Base-by-base conservation (phyloP, 192 early-diverging fungal species). In the Thamnidium elegans region DNA sequence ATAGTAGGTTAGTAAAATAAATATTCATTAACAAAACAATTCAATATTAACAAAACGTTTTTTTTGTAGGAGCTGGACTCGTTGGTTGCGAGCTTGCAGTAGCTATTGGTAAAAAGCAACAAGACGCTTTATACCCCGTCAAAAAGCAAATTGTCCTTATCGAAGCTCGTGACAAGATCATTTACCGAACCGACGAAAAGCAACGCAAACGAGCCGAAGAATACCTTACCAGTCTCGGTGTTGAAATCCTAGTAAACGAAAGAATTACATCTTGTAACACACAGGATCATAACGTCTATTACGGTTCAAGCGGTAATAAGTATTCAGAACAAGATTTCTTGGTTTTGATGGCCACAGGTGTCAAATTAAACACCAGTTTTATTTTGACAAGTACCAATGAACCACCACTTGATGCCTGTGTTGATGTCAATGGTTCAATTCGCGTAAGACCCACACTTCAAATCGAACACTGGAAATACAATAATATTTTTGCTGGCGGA, bases 51-150 rank as follows among this genome's bases (percentile, higher is more conserved):
- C 11, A 19, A 51, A 14, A n/a, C 31, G n/a, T 43, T 13, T 54
- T 31, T 45, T n/a, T 2, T 34, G 30, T 67, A 67, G 71, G 71
- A 19, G 78, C 75, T 46, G 80, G 80, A n/a, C 62, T 82, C 23
- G 73, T 82, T 13, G 80, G 78, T 15, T 72, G 72, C 36, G 80
- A 82, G 53, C 54, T 82, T 26, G 68, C 80, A 9, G 58, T 50
- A 50, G 80, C 69, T 10, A 69, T 75, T 14, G 21, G 53, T 7
- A 63, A 66, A 21, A 50, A 21, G 4, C 42, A 36, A 21, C 55
- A 66, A 19, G 58, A 58, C 6, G 68, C 53, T 14, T 3, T 26
- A 4, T 66, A 30, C 14, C 58, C 58, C 9, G 36, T 39, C 1
- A 48, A 65, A 48, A 70, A 70, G 26, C 26, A 45, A 8, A 56